A percentile compares a stretch with the other conserved stretches of the same genome.
Conservation (phyloP, 106 monocot genomes). For the Dactylorhiza incarnata region DNA sequence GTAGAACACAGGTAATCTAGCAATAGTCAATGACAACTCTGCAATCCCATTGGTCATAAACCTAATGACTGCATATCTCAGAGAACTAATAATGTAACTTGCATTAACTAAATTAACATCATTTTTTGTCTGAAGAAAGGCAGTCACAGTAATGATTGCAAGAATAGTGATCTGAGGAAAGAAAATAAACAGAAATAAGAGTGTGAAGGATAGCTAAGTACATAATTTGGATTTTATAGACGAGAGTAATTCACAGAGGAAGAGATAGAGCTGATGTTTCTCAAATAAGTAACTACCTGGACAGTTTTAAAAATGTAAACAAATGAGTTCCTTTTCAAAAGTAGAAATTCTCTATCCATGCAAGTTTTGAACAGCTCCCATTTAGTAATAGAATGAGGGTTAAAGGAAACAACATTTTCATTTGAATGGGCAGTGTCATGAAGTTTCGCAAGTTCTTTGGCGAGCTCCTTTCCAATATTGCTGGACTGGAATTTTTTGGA, state of each 20-base stretch:
- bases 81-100: slow-evolving; percentile 6
- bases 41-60: slow-evolving; percentile 16
- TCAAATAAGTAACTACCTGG: slow-evolving; percentile 2
- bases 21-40: slow-evolving; percentile 15
- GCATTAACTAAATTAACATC: slow-evolving; percentile 10
- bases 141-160: slow-evolving; percentile 22
- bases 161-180: background rate
- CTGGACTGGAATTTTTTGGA: slow-evolving; percentile 3
- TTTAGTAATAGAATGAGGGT: slow-evolving; percentile 4
- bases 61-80: slow-evolving; percentile 17
- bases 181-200: slow-evolving; percentile 1
- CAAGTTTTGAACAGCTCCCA: slow-evolving; percentile 20
- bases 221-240: background rate
- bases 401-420: slow-evolving; percentile 2
- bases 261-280: background rate
- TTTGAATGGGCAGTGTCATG: background rate
- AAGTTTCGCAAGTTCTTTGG: slow-evolving; percentile 5
- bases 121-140: slow-evolving; percentile 14
- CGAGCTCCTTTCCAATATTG: slow-evolving; percentile 10
- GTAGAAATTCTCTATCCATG: slow-evolving; percentile 16
- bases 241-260: background rate
- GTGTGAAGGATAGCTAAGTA: background rate
- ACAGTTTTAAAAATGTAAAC: slow-evolving; percentile 6
- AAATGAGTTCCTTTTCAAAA: slow-evolving; percentile 13
- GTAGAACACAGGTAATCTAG: slow-evolving; percentile 15